phyloP scores from a whole-genome alignment of 2,329 filamentous ascomycete genomes.

The Microdochium paspali region DNA sequence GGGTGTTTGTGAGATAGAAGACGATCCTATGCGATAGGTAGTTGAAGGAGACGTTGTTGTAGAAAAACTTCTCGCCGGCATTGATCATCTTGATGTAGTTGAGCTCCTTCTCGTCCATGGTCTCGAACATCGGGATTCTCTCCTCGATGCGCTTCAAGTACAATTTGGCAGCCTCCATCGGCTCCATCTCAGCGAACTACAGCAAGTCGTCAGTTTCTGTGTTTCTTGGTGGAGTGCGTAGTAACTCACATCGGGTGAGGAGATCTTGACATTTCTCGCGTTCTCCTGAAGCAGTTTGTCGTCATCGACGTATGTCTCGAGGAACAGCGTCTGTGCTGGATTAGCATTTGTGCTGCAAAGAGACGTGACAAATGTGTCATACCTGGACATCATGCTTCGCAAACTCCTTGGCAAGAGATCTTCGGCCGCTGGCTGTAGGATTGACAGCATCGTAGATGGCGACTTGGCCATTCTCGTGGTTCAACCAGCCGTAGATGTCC shows the following conservation, averaged over 20 bases:
- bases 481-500: slow-evolving; percentile 92
- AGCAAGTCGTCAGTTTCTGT: slow-evolving; percentile 1
- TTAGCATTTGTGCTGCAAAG: slow-evolving; percentile 1
- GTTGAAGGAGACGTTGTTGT: slow-evolving; percentile 95
- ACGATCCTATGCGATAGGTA: slow-evolving; percentile 96
- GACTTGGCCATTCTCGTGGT: slow-evolving; percentile 95
- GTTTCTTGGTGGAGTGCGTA: background rate
- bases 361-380: slow-evolving; percentile 9
- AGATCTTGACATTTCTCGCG: slow-evolving; percentile 94
- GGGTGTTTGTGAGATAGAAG: slow-evolving; percentile 94
- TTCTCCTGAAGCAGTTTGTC: slow-evolving; percentile 93
- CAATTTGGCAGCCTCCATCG: slow-evolving; percentile 83
- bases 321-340: slow-evolving; percentile 71
- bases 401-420: slow-evolving; percentile 87
- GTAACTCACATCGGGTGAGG: slow-evolving; percentile 70
- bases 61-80: slow-evolving; percentile 81
- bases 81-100: slow-evolving; percentile 99
- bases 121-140: slow-evolving; percentile 92
- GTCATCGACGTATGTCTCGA: slow-evolving; percentile 92
- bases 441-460: slow-evolving; percentile 99
- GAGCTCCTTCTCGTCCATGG: slow-evolving; percentile 86
- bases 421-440: slow-evolving; percentile 71
- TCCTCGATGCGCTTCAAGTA: slow-evolving; percentile 85
- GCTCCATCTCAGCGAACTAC: slow-evolving; percentile 82
- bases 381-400: slow-evolving; percentile 94